Evolutionary conservation across 768 basidiomycete genomes (phyloP), one percentile per base, ranked within the genome.

Genomic region (Trichaptum fuscoviolaceum): DNA sequence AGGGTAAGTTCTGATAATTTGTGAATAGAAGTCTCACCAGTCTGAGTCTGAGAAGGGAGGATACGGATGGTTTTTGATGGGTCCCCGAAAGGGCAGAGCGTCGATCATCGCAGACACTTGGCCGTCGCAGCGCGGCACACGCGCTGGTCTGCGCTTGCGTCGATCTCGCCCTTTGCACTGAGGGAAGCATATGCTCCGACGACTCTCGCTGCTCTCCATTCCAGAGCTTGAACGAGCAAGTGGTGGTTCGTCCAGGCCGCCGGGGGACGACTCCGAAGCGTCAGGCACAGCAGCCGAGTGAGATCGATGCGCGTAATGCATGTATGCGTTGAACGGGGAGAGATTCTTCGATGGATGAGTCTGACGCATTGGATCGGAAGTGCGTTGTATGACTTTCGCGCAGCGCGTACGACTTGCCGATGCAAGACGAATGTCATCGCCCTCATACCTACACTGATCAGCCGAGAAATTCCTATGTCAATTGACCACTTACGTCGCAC

Each of bases 341-440:
- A 87, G 78, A 6, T 73, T 66, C n/a, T 1, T 71, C 58, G 18
- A 72, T 66, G 0, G 77, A 70, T n/a, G n/a, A n/a, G n/a, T n/a
- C n/a, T 0, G 77, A 70, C 20, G 72, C 69, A 7, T 70, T 68
- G 0, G 75, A 69, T 3, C 77, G 69, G 35, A 76, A 74, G 7
- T 84, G 67, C 70, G 18, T 74, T 77, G 71, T 82, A 83, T 0
- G 88, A 81, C 70, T 91, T 92, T 30, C 90, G 75, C 1, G 89
- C 88, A 0, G 88, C 85, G 24, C 89, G 84, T 35, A 90, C 85
- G 35, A 91, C 89, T 75, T 93, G 91, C 62, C 85, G 81, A 69
- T 90, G 87, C 12, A 93, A 81, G 7, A 92, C 87, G 67, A 83
- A 92, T n/a, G 72, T 93, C 92, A 71, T 93, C 91, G 17, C 91